phyloP scores from a whole-genome alignment of 169 alveolate species.

The Cryptosporidium felis region DNA sequence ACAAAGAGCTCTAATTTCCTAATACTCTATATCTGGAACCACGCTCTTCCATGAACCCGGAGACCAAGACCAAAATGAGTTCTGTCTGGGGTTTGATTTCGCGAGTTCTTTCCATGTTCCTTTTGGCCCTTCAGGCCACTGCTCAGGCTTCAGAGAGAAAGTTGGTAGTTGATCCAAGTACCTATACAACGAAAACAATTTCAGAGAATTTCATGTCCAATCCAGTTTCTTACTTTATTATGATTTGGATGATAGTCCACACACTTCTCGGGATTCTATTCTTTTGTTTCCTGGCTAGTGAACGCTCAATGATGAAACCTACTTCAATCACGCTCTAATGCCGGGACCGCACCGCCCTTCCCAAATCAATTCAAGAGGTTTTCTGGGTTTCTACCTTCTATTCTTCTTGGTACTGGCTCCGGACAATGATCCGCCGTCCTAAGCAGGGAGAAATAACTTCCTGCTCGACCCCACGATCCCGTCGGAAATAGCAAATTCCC shows the following conservation, averaged over 20 bases:
- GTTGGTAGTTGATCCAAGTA: neutral
- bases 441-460: too few relatives aligned
- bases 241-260: constrained; percentile 59
- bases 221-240: constrained; percentile 36
- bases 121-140: neutral
- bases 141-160: neutral
- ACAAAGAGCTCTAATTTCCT: too few relatives aligned
- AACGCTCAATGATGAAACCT: constrained; percentile 55
- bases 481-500: too few relatives aligned
- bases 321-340: constrained; percentile 35
- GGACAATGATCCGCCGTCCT: too few relatives aligned
- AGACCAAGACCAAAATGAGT: too few relatives aligned
- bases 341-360: neutral
- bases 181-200: constrained; percentile 29
- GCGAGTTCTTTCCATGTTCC: too few relatives aligned
- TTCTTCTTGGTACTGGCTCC: neutral
- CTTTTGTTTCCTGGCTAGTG: constrained; percentile 55
- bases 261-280: constrained; percentile 36
- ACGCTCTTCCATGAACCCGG: too few relatives aligned
- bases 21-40: too few relatives aligned
- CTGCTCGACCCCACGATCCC: too few relatives aligned
- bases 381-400: neutral
- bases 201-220: constrained; percentile 21
- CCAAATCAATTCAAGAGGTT: neutral
- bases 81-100: too few relatives aligned